Conservation (phyloP, 2,329 filamentous ascomycete genomes). For the Diaporthe sp. region DNA sequence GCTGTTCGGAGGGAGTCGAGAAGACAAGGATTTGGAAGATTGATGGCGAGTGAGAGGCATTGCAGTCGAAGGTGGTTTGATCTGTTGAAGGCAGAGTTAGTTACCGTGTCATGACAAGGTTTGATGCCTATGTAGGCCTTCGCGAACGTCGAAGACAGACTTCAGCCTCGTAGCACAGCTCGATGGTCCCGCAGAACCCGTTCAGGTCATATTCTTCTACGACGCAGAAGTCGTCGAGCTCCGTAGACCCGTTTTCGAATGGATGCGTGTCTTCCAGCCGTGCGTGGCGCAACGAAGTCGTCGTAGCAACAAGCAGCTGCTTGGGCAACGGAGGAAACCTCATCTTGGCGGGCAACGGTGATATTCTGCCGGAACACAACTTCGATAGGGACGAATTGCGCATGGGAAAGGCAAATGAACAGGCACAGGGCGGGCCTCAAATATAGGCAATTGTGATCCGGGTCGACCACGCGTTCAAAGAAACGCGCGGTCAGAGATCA, state of each 20-base stretch:
- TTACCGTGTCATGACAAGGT: background rate
- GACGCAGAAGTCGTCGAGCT: conserved; percentile 8
- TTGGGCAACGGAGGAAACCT: background rate
- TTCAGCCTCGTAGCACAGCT: conserved; percentile 19
- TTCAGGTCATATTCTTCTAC: conserved; percentile 10
- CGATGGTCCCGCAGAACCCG: conserved; percentile 20
- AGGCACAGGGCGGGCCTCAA: background rate
- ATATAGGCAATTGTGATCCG: background rate
- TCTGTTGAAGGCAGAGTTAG: conserved; percentile 46
- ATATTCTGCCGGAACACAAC: background rate
- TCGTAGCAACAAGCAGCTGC: conserved; percentile 4
- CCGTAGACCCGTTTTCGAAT: background rate
- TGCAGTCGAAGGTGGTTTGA: conserved; percentile 51
- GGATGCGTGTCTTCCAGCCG: background rate
- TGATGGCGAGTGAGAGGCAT: conserved; percentile 54
- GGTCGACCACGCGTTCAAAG: background rate
- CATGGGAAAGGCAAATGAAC: background rate
- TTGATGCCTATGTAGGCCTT: background rate
- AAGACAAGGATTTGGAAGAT: conserved; percentile 56
- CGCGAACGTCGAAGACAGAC: conserved; percentile 10
- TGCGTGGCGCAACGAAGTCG: background rate
- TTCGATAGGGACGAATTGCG: background rate
- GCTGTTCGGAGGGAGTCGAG: conserved; percentile 60
- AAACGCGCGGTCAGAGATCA: background rate
- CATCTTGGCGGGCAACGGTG: background rate